A percentile compares a stretch with the other conserved stretches of the same genome.
These are phyloP conservation scores for Agrostemma githago DNA, from an alignment of 148 eudicot genomes.

Conservation along the genomic window DNA sequence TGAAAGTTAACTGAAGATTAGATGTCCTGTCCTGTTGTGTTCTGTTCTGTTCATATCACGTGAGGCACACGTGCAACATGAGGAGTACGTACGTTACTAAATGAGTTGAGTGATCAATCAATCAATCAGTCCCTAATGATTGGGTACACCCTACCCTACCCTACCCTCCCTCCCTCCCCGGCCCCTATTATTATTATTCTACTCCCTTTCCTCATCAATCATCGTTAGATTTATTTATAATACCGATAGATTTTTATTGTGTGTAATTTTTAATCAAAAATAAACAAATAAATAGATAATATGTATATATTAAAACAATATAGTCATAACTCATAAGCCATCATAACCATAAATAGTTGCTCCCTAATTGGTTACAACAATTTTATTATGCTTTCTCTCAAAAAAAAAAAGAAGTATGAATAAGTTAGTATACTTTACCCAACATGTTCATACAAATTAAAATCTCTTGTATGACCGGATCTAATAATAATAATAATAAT, in stretches of 20 bases:
- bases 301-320: not conserved
- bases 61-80: slow-evolving; percentile 24
- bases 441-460: too few species aligned
- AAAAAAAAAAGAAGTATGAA: too few species aligned
- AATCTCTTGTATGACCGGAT: too few species aligned
- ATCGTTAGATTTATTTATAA: not conserved
- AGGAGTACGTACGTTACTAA: not conserved
- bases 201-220: not conserved
- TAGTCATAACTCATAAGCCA: too few species aligned
- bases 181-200: not conserved
- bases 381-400: too few species aligned
- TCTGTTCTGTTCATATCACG: not conserved
- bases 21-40: too few species aligned
- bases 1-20: too few species aligned
- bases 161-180: not conserved
- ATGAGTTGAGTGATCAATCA: not conserved
- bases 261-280: not conserved
- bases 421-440: too few species aligned
- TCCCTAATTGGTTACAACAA: too few species aligned
- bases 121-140: slow-evolving; percentile 11
- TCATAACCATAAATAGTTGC: too few species aligned
- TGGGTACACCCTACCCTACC: slow-evolving; percentile 10
- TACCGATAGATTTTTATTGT: not conserved
- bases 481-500: too few species aligned
- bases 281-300: not conserved